Evolutionary conservation across 2,329 filamentous ascomycete genomes (phyloP).

Genomic region (Hysterium pulicare): DNA sequence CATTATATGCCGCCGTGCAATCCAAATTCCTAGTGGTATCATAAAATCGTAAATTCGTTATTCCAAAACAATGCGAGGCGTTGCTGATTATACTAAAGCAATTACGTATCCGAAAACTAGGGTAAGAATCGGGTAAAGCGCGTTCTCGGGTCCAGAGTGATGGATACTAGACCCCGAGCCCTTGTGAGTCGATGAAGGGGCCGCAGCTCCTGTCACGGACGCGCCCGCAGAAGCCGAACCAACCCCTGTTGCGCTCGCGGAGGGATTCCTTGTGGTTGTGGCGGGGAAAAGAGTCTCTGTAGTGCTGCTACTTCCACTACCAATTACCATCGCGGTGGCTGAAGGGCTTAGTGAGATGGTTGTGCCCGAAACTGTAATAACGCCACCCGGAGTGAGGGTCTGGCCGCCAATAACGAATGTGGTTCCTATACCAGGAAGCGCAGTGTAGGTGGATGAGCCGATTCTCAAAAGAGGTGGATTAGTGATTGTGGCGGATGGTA

Average conservation of each 20-base stretch:
- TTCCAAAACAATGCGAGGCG: too few relatives aligned
- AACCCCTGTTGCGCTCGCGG: not conserved
- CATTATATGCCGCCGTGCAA: too few relatives aligned
- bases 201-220: slow-evolving; percentile 20
- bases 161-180: too few relatives aligned
- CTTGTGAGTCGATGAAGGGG: too few relatives aligned
- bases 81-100: too few relatives aligned
- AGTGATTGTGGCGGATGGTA: slow-evolving; percentile 16
- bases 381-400: slow-evolving; percentile 39
- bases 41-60: too few relatives aligned
- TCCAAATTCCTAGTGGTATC: too few relatives aligned
- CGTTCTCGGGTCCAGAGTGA: too few relatives aligned
- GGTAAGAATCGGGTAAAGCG: too few relatives aligned
- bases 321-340: slow-evolving; percentile 10
- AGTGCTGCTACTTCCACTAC: slow-evolving; percentile 11
- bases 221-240: slow-evolving; percentile 27
- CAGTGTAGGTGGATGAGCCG: slow-evolving; percentile 27
- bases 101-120: too few relatives aligned
- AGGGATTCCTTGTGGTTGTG: slow-evolving; percentile 18
- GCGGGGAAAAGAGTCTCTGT: slow-evolving; percentile 14
- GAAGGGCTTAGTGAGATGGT: slow-evolving; percentile 18
- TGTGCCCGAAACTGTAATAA: slow-evolving; percentile 28
- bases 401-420: slow-evolving; percentile 37
- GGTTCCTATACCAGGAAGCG: slow-evolving; percentile 21
- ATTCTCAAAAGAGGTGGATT: slow-evolving; percentile 32